Conservation (phyloP, 306 rosid genomes). For the Acacia crassicarpa region DNA sequence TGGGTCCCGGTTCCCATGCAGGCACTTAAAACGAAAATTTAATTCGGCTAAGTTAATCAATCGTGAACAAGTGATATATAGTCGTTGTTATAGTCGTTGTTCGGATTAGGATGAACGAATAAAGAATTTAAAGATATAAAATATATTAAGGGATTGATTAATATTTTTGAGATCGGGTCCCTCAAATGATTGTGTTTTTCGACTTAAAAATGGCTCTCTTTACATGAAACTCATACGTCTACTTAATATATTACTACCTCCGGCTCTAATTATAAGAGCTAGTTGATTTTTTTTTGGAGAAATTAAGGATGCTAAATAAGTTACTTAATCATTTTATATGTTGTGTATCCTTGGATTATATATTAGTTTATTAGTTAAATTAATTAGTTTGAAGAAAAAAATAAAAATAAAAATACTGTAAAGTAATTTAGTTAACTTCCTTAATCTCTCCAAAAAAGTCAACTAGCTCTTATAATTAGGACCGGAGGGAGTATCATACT, state of each 20-base stretch:
- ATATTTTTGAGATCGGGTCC: background rate
- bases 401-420: no score
- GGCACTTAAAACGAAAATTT: background rate
- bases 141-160: background rate
- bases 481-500: no score
- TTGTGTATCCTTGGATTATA: no score
- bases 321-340: no score
- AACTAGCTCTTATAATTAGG: no score
- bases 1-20: background rate
- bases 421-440: no score
- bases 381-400: no score
- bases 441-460: no score
- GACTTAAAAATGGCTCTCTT: background rate
- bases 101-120: background rate
- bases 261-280: no score
- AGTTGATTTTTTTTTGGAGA: no score
- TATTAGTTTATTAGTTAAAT: no score
- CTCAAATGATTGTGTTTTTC: background rate
- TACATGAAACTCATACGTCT: background rate
- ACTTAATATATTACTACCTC: background rate
- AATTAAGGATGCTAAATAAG: no score
- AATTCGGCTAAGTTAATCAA: background rate
- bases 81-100: background rate
- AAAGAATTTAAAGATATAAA: background rate
- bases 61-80: background rate